A percentile compares a stretch with the other conserved stretches of the same genome.
Conservation (phyloP, 1,284 basidiomycete species). For the Cystobasidium sp. region DNA sequence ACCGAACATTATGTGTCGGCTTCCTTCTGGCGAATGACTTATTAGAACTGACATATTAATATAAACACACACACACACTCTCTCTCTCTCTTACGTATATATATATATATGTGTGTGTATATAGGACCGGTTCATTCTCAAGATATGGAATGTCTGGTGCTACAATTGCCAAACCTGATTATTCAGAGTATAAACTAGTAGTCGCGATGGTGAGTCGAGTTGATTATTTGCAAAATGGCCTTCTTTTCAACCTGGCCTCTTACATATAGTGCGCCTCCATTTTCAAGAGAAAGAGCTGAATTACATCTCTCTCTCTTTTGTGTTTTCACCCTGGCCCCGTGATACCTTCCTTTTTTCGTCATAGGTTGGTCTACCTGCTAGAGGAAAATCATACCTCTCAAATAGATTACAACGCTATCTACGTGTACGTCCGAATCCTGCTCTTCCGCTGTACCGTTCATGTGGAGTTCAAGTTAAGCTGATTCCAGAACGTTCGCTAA, state of each 20-base stretch:
- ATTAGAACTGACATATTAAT: conserved; percentile 5
- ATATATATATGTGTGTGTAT: background rate
- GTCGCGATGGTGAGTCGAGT: conserved; percentile 82
- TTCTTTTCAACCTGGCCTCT: background rate
- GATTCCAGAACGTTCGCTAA: conserved; percentile 30
- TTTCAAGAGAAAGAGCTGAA: background rate
- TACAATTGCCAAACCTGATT: conserved; percentile 91
- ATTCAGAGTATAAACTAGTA: conserved; percentile 97
- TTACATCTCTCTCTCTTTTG: too few species aligned
- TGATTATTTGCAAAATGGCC: background rate
- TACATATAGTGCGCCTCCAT: background rate
- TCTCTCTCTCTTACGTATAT: background rate
- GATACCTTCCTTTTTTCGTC: background rate
- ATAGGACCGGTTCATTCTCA: conserved; percentile 32
- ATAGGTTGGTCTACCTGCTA: conserved; percentile 73
- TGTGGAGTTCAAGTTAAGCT: conserved; percentile 44
- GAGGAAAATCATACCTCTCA: conserved; percentile 75
- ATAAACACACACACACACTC: too few species aligned
- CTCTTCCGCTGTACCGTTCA: background rate
- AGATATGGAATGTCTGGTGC: conserved; percentile 39
- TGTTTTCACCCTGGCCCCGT: too few species aligned
- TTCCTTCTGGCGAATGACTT: too few species aligned
- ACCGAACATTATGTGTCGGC: too few species aligned
- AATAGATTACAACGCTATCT: conserved; percentile 83
- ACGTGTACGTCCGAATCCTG: conserved; percentile 61